These are phyloP conservation scores for Pythium aphanidermatum DNA, from an alignment of 352 stramenopile species.

Conservation along the genomic window DNA sequence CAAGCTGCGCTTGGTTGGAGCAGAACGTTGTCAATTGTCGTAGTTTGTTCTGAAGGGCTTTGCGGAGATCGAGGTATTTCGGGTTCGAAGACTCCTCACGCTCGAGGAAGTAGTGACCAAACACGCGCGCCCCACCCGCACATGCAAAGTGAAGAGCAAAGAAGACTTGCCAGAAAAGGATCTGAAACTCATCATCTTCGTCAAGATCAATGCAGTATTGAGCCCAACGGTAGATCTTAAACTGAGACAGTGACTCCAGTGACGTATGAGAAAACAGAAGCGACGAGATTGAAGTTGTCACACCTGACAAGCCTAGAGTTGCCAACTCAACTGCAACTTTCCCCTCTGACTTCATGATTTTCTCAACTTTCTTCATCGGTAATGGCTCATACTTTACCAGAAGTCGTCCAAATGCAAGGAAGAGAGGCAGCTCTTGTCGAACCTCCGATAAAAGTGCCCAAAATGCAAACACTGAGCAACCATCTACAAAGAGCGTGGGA, in stretches of 20 bases:
- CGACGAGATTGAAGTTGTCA: conserved; percentile 8
- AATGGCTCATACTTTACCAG: conserved; percentile 75
- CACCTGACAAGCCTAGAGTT: conserved; percentile 11
- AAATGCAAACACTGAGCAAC: conserved; percentile 56
- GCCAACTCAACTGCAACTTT: conserved; percentile 42
- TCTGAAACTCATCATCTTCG: conserved; percentile 24
- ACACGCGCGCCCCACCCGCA: conserved; percentile 22
- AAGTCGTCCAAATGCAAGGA: conserved; percentile 51
- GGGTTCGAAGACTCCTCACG: conserved; percentile 17
- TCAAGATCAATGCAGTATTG: conserved; percentile 21
- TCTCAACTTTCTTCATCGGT: conserved; percentile 75
- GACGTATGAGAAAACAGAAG: conserved; percentile 16
- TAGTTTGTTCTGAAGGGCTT: conserved; percentile 25
- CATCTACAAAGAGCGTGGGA: conserved; percentile 54
- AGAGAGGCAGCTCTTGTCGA: conserved; percentile 67
- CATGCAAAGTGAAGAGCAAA: conserved; percentile 36
- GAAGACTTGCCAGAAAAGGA: conserved; percentile 37
- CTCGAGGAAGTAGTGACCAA: conserved; percentile 28
- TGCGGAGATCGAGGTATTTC: conserved; percentile 18
- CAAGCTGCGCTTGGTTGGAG: conserved; percentile 25
- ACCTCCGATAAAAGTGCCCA: conserved; percentile 71
- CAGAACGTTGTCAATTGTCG: conserved; percentile 24
- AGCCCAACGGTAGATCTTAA: conserved; percentile 27
- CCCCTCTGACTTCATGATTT: conserved; percentile 60
- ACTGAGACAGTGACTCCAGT: conserved; percentile 19